Evolutionary conservation across 345 rosid species (phyloP), one percentile per base, ranked within the genome.

Genomic region (Arabis alpina): DNA sequence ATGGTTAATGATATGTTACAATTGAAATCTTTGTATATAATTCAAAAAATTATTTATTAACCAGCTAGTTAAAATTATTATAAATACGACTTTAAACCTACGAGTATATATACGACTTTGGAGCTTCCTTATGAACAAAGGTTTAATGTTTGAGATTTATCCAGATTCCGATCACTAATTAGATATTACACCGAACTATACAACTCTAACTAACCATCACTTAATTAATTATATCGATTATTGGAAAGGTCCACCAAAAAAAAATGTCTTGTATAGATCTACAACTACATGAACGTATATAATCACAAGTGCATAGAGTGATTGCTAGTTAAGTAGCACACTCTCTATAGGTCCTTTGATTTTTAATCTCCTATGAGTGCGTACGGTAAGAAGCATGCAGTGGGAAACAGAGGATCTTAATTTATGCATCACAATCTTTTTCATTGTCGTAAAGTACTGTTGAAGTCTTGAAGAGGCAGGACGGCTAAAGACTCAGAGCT

Each of bases 331-430:
- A 36, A 7, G 40, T 36, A 40, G 27, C 39, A 49, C 15, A 4
- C 12, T 10, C 62, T 53, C 40, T 43, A 24, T 66, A 19, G 42
- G 54, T 43, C 14, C 50, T 61, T 61, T 53, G 78, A 68, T 68
- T 75, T 61, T 3, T 61, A 54, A 47, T 45, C 11, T 61, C 52
- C 14, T 54, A 74, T 44, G 63, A 52, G 62, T 51, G 58, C 61
- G 73, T 74, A 74, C 43, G 56, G 50, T 59, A 51, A 74, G 8
- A 14, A 60, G 62, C 50, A 74, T 74, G 63, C 50, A 23, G 73
- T 67, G 73, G 36, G 73, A 74, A 66, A 66, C 73, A 74, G 68
- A 27, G 68, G 78, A 74, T 67, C 78, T 52, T 60, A 66, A 66
- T 32, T 51, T 66, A 59, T 72, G 72, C 66, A 3, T 67, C 63